A percentile compares a stretch with the other conserved stretches of the same genome.
phyloP scores from a whole-genome alignment of 2,329 filamentous ascomycete species.

The Fusarium denticulatum region DNA sequence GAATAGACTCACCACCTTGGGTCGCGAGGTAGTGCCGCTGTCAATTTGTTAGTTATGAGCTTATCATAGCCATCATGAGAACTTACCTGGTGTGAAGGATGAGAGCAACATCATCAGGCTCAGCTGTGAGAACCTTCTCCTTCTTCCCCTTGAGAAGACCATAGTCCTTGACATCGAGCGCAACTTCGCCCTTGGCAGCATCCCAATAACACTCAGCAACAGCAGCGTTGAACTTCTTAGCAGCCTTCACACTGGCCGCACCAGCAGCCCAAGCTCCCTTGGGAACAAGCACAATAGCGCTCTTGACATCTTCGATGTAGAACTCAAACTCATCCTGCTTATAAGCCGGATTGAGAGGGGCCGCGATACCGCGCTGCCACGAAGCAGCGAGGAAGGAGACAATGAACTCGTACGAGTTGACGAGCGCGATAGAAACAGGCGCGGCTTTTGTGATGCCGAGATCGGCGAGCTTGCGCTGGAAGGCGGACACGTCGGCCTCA shows the following conservation, averaged over 20 bases:
- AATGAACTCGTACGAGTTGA: conserved; percentile 90
- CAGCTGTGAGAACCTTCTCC: conserved; percentile 58
- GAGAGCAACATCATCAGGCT: conserved; percentile 82
- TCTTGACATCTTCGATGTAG: conserved; percentile 88
- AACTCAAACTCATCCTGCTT: conserved; percentile 93
- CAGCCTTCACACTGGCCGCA: conserved; percentile 78
- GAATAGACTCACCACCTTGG: conserved; percentile 73
- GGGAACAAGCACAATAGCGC: conserved; percentile 80
- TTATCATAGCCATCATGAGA: background rate
- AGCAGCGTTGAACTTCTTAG: conserved; percentile 81
- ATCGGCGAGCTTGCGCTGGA: conserved; percentile 81
- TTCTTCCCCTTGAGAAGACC: conserved; percentile 68
- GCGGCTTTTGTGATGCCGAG: conserved; percentile 75
- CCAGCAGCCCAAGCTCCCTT: conserved; percentile 73
- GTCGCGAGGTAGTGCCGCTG: conserved; percentile 82
- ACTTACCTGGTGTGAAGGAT: conserved; percentile 78
- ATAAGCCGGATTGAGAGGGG: conserved; percentile 88
- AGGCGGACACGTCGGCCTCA: conserved; percentile 70
- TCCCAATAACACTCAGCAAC: conserved; percentile 90
- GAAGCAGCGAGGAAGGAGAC: conserved; percentile 85
- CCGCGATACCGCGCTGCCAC: conserved; percentile 86
- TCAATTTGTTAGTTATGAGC: conserved; percentile 35
- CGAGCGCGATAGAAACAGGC: conserved; percentile 83
- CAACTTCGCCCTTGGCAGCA: conserved; percentile 69
- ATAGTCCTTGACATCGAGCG: conserved; percentile 79